A percentile compares a stretch with the other conserved stretches of the same genome.
Evolutionary conservation across 257 asterid species (phyloP).

Genomic region (Capsicum rhomboideum): DNA sequence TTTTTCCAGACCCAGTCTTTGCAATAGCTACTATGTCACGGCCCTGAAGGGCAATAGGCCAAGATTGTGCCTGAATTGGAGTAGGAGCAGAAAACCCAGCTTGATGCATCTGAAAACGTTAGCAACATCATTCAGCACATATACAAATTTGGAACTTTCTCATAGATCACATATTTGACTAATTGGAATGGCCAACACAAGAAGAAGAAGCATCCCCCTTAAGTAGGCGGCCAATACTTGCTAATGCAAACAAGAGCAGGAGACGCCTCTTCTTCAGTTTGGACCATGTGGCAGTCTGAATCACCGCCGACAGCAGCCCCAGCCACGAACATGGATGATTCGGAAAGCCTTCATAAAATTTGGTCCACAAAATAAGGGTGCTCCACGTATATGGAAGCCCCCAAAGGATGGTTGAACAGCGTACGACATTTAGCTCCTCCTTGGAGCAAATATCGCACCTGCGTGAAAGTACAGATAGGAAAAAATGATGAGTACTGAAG

Average conservation of each 20-base stretch:
- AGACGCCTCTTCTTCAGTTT: constrained; percentile 75
- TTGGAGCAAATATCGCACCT: constrained; percentile 99
- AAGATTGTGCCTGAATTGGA: constrained; percentile 23
- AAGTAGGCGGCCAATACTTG: constrained; percentile 54
- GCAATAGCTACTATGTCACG: constrained; percentile 24
- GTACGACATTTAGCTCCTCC: constrained; percentile 98
- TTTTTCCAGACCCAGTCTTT: constrained; percentile 21
- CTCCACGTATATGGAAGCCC: constrained; percentile 76
- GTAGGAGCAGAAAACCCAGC: constrained; percentile 24
- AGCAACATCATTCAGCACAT: constrained; percentile 33
- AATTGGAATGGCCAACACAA: constrained; percentile 51
- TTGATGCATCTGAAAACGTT: constrained; percentile 60
- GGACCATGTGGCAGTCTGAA: constrained; percentile 74
- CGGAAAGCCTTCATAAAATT: constrained; percentile 66
- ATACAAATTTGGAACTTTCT: constrained; percentile 26
- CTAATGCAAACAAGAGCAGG: constrained; percentile 69
- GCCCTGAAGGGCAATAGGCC: constrained; percentile 22
- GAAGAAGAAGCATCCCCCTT: constrained; percentile 79
- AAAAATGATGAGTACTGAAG: constrained; percentile 47
- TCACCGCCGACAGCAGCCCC: constrained; percentile 68
- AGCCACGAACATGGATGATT: constrained; percentile 68
- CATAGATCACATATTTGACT: constrained; percentile 29
- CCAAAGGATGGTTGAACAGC: constrained; percentile 61
- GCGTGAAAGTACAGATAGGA: constrained; percentile 52
- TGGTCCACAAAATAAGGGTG: constrained; percentile 70